Conservation (phyloP, 2,329 filamentous ascomycete species). For the Fusarium irregulare region DNA sequence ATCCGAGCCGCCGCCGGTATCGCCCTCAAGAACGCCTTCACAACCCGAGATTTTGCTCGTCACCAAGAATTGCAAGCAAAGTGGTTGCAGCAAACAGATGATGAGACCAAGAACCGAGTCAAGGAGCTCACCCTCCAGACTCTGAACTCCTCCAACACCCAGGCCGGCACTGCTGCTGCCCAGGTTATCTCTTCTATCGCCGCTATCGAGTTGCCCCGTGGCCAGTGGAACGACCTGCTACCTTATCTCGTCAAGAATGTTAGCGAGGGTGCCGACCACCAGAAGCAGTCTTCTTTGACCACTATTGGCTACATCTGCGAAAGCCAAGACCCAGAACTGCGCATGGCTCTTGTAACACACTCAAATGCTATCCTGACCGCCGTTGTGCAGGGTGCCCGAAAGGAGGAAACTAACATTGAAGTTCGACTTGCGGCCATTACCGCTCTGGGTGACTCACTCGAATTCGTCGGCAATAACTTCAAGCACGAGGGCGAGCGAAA, state of each 20-base stretch:
- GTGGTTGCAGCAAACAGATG: slow-evolving; percentile 88
- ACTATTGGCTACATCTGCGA: slow-evolving; percentile 99
- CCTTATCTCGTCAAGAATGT: slow-evolving; percentile 90
- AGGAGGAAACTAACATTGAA: slow-evolving; percentile 92
- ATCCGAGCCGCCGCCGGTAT: slow-evolving; percentile 96
- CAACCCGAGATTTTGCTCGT: slow-evolving; percentile 87
- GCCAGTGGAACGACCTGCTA: slow-evolving; percentile 96
- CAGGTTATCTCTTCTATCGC: slow-evolving; percentile 97
- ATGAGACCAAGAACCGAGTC: slow-evolving; percentile 85
- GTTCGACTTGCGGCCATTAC: slow-evolving; percentile 93
- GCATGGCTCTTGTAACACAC: slow-evolving; percentile 82
- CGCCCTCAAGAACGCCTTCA: slow-evolving; percentile 98
- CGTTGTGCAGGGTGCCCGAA: slow-evolving; percentile 95
- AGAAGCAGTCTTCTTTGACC: slow-evolving; percentile 94
- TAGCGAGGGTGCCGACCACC: slow-evolving; percentile 83
- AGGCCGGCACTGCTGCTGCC: slow-evolving; percentile 88
- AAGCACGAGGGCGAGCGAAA: slow-evolving; percentile 99
- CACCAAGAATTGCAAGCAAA: slow-evolving; percentile 91
- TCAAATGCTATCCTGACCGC: slow-evolving; percentile 98
- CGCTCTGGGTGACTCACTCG: slow-evolving; percentile 93
- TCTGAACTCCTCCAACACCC: slow-evolving; percentile 79
- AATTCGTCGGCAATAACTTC: slow-evolving; percentile 98
- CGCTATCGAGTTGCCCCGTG: slow-evolving; percentile 90
- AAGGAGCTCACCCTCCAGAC: slow-evolving; percentile 93
- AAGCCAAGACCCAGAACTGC: slow-evolving; percentile 87